Base-by-base conservation (phyloP, 805 yeast genomes). In the Deakozyma indianensis region DNA sequence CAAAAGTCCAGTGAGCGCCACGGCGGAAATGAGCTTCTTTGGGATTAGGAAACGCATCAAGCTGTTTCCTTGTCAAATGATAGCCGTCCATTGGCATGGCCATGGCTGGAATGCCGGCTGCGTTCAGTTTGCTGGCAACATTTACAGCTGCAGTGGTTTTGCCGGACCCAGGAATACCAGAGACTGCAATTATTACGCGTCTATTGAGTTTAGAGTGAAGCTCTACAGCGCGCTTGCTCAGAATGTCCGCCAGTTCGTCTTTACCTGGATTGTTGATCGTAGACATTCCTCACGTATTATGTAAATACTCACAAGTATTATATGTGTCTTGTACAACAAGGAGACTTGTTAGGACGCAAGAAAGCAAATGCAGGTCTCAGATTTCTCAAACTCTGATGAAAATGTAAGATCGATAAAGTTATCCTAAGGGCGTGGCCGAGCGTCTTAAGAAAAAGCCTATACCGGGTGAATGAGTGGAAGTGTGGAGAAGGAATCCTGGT, bases 1-100 rank as follows among this genome's bases (percentile, higher is more conserved):
- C 88, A 63, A 88, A 90, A 0, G 96, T 87, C 53, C 70, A 75
- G 1, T 95, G 94, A 0, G 95, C 81, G 0, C 96, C 96, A 43
- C 96, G 70, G 49, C 84, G 67, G 23, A 63, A 59, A 24, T 76
- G 62, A 0, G 94, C 90, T 27, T 62, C 65, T 9, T 58, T 66
- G 0, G 84, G 70, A 51, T 85, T 74, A 7, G 66, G 62, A 56
- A 83, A 71, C 35, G 61, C 51, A n/a, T 60, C 62, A 9, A 82
- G 61, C 9, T 67, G 65, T 0, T 54, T 48, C 25, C 80, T 57
- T 0, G 83, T 73, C n/a, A 75, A 61, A 56, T 82, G 92, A 54
- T 77, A 82, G 3, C 92, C 90, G 59, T 82, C 90, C 87, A 80
- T 80, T 7, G 83, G 80, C 1, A 81, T 62, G n/a, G 49, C 59